Conservation (phyloP, 2,329 filamentous ascomycete genomes). For the Aspergillus spinulosporus region DNA sequence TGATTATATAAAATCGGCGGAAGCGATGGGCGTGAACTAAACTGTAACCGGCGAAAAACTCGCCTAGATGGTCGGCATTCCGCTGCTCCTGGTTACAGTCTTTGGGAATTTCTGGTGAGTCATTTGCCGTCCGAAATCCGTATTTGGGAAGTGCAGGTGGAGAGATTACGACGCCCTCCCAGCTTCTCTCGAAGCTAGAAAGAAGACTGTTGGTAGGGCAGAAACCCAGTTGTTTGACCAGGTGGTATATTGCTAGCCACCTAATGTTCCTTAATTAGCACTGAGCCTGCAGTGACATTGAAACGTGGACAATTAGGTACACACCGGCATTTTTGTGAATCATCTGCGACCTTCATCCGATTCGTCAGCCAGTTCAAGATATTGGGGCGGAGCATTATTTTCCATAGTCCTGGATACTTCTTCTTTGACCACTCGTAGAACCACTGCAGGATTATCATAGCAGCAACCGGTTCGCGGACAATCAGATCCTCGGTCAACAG, state of each 20-base stretch:
- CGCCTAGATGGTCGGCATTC: constrained; percentile 39
- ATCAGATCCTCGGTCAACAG: constrained; percentile 46
- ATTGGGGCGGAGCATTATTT: constrained; percentile 42
- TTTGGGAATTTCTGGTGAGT: constrained; percentile 27
- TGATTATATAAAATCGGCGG: constrained; percentile 35
- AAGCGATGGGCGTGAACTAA: constrained; percentile 34
- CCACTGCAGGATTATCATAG: constrained; percentile 41
- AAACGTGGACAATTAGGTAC: constrained; percentile 5
- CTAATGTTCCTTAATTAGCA: constrained; percentile 15
- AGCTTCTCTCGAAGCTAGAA: constrained; percentile 23
- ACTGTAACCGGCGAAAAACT: constrained; percentile 43
- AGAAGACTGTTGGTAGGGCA: constrained; percentile 17
- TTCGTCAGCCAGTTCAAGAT: constrained; percentile 37
- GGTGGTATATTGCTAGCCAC: constrained; percentile 30
- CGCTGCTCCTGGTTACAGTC: constrained; percentile 29
- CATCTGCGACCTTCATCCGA: constrained; percentile 22
- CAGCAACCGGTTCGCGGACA: constrained; percentile 29
- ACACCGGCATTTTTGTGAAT: constrained; percentile 22
- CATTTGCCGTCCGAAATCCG: constrained; percentile 28
- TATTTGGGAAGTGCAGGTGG: constrained; percentile 29
- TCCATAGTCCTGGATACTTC: constrained; percentile 34
- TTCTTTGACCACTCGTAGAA: constrained; percentile 27
- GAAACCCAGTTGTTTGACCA: constrained; percentile 27
- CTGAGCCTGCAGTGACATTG: not conserved
- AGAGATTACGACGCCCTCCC: constrained; percentile 28